Base-by-base conservation (phyloP, 495 filamentous ascomycete species). In the Aeminium ludgeri region DNA sequence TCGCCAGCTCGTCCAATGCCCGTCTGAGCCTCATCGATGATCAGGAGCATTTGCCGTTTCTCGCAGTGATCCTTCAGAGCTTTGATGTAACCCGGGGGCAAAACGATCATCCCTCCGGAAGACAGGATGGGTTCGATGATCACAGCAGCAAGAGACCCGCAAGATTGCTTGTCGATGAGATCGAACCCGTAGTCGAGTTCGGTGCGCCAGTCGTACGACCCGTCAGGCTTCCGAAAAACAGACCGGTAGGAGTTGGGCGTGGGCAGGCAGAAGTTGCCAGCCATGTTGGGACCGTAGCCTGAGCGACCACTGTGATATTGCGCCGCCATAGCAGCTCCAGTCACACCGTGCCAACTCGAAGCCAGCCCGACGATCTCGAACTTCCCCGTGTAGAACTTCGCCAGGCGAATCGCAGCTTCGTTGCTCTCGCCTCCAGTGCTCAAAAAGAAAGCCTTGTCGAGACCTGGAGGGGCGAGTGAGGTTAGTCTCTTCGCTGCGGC, bases 11-110 rank as follows among this genome's bases (percentile, higher is more conserved):
- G 58, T 0, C 69, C 68, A 1, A 73, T 56, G 0, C 65, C 69
- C 0, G 68, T 72, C 47, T 74, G 70, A 10, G 68, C 67, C 39
- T 74, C 69, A 45, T 73, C 68, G 15, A 70, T 55, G 25, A 73
- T 70, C 1, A 74, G 41, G 1, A 72, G 59, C 66, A 72, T 72
- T 2, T 57, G 63, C 2, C 69, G 54, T 13, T 57, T 57, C 34
- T 63, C 55, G 49, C 69, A 72, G 29, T 72, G 60, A n/a, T 33
- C 43, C 25, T 56, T 61, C 35, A 72, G 36, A 47, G 60, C 59
- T 20, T 51, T 47, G 0, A 74, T 54, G 41, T 71, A 74, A 0
- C 68, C 70, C 0, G 45, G 16, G 29, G 68, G 59, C 0, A 65
- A 60, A 0, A 64, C 65, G 11, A 64, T 56, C 37, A 73, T 66